These are phyloP conservation scores for Venturia carpophila DNA, from an alignment of 2,329 filamentous ascomycete species.

Conservation along the genomic window DNA sequence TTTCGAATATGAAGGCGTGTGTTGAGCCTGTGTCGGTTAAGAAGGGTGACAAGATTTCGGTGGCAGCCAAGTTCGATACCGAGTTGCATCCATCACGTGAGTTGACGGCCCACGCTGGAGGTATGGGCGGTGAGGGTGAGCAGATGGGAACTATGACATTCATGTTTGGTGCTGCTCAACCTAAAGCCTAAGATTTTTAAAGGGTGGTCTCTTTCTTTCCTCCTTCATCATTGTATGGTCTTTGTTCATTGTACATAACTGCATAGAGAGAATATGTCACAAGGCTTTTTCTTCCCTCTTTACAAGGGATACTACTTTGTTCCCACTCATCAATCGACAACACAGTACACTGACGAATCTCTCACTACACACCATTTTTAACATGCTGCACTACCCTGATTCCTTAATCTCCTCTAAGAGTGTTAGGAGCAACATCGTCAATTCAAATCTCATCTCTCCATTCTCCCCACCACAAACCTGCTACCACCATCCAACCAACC, in stretches of 20 bases:
- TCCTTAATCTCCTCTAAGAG: no score
- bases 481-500: neutral
- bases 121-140: constrained; percentile 5
- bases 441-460: no score
- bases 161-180: neutral
- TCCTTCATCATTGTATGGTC: neutral
- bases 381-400: no score
- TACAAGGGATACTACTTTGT: no score
- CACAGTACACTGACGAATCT: no score
- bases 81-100: constrained; percentile 9
- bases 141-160: constrained; percentile 12
- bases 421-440: no score
- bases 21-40: constrained; percentile 10
- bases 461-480: no score
- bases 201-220: neutral
- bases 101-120: neutral
- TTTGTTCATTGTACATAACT: neutral
- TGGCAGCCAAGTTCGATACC: constrained; percentile 8
- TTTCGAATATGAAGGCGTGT: neutral
- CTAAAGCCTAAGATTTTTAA: neutral
- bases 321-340: no score
- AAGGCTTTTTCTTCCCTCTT: no score
- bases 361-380: no score
- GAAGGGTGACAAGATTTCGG: constrained; percentile 7
- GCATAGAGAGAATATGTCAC: no score